Base-by-base conservation (phyloP, 1,284 basidiomycete species). In the Cryptococcus maquisensis region DNA sequence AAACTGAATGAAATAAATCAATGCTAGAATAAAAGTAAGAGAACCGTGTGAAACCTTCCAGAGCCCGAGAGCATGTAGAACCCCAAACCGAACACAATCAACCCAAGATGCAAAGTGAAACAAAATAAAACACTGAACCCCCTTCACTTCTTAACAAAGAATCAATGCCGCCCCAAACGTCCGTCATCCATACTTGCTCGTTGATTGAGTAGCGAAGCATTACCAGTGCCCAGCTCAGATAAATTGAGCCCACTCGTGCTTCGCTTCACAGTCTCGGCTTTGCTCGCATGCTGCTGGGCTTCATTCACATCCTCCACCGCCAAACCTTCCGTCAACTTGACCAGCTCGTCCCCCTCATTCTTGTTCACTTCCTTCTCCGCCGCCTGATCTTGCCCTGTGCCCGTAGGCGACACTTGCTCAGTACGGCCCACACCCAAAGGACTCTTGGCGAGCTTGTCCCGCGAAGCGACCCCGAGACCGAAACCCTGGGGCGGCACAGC, bases 361-460 rank as follows among this genome's bases (percentile, higher is more conserved):
- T 8, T 32, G 7, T 32, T 21, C 5, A 16, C 46, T n/a, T 9
- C 35, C n/a, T n/a, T 32, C 24, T 52, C 54, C 7, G 51, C 15
- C 1, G 18, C 40, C 4, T 12, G 40, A 12, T 16, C 40, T 18
- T 42, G 16, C 4, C 3, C 12, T 20, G n/a, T 20, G 1, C 45
- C 55, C 15, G 60, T 56, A 7, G 68, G 54, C 15, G 63, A 65
- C 24, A 70, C 52, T 38, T 66, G 49, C 32, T 71, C 66, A 24
- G 58, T 59, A 0, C 60, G 67, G 41, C 69, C 67, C 39, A 71
- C 45, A 23, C 40, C 20, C 40, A 42, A 10, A n/a, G 40, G 18
- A 20, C 40, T 23, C 40, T 20, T 42, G 18, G 18, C 40, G 6
- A 20, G 4, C 18, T 23, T 18, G 10, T 20, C 15, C 16, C 40